Conservation (phyloP, 345 rosid species). For the Gossypium australe region DNA sequence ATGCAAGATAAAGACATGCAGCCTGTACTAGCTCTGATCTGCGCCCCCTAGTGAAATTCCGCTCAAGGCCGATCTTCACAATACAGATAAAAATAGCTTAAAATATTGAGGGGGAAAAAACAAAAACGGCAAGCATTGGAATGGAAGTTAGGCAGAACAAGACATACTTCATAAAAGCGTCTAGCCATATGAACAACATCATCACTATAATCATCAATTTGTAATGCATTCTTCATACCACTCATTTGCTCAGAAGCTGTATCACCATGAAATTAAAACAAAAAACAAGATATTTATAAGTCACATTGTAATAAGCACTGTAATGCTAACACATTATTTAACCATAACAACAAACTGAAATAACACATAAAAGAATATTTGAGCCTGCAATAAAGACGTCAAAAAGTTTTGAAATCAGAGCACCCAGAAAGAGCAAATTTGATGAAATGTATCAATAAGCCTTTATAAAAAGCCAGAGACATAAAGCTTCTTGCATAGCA, state of each 20-base stretch:
- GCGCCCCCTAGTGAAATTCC: slow-evolving; percentile 77
- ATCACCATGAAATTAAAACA: slow-evolving; percentile 2
- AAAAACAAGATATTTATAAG: not conserved
- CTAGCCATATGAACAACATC: slow-evolving; percentile 49
- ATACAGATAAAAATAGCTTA: not conserved
- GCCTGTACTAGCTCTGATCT: slow-evolving; percentile 81
- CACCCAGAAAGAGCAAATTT: not conserved
- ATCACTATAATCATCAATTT: slow-evolving; percentile 59
- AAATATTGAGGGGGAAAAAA: not conserved
- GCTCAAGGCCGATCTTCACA: slow-evolving; percentile 67
- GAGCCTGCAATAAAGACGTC: not conserved
- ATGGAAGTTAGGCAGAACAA: slow-evolving; percentile 11
- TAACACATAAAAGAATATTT: not conserved
- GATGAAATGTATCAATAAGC: not conserved
- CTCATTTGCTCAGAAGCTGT: slow-evolving; percentile 61
- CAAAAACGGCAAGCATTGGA: not conserved
- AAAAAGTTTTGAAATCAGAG: not conserved
- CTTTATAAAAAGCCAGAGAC: not conserved
- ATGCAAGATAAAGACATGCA: slow-evolving; percentile 86
- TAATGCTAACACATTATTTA: not conserved
- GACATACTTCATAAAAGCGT: slow-evolving; percentile 56
- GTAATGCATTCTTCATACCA: slow-evolving; percentile 47
- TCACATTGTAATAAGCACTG: not conserved
- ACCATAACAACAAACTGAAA: not conserved
- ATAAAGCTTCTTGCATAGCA: not conserved